Evolutionary conservation across 2,329 filamentous ascomycete genomes (phyloP), one percentile per base, ranked within the genome.

Genomic region (Trichoderma brevicompactum): DNA sequence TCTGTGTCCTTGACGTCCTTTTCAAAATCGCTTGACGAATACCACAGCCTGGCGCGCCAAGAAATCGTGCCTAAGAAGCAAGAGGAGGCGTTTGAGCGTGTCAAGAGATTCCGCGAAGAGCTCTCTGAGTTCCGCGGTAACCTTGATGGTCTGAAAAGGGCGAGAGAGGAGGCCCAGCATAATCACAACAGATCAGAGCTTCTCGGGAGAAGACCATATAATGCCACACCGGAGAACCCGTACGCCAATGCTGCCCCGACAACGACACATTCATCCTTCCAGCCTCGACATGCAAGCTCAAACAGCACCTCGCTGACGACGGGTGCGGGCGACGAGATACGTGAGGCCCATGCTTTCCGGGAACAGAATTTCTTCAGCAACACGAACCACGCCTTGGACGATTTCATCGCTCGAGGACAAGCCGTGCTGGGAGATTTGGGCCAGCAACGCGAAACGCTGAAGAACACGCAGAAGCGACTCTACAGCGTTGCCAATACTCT

Each of bases 401-500:
- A 98, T 70, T 99, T 97, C 74, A 86, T 99, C 65, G 94, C 96
- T 54, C 84, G 94, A 2, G 95, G 95, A 0, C 88, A 96, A 74
- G 92, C 93, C 0, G 95, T 99, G 43, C 83, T 98, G 34, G 91
- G 91, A 7, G 94, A 98, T 78, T 78, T 99, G 64, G 90, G 92
- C 3, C 86, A 95, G 73, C 95, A 99, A 81, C 86, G 92, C 63
- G 94, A 98, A 76, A 94, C 97, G 81, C 83, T 99, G 69, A 99
- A 99, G 81, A 92, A 90, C 59, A 98, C 95, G 23, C 95, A 99
- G 79, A 90, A 90, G 76, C 88, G 89, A 75, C 82, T 99, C 56
- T 98, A 98, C 75, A 94, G 87, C 71, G 93, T 97, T 19, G 95
- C 92, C 7, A 98, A 96, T 75, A 98, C 95, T 23, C 80, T 99